Conservation (phyloP, 2,329 filamentous ascomycete genomes). For the Penicillium sp. region DNA sequence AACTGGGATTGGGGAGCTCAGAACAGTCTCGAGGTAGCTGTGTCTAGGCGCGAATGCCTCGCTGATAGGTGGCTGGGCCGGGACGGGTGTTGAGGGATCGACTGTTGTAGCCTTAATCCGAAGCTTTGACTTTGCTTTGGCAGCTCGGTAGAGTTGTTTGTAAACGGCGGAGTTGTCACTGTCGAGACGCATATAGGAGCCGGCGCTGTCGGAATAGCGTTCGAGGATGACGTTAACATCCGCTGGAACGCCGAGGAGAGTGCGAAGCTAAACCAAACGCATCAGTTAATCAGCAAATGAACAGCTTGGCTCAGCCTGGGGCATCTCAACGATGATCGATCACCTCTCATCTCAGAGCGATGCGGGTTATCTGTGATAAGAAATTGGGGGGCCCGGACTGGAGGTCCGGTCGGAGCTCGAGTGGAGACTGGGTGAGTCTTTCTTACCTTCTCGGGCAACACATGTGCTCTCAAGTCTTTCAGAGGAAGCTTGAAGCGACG, state of each 20-base stretch:
- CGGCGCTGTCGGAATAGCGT: constrained; percentile 93
- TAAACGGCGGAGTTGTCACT: constrained; percentile 79
- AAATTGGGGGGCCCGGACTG: constrained; percentile 21
- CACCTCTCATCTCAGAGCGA: constrained; percentile 10
- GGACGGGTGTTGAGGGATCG: constrained; percentile 25
- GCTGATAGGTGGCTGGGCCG: constrained; percentile 20
- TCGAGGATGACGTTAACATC: constrained; percentile 73
- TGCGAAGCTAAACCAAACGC: constrained; percentile 64
- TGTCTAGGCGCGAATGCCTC: constrained; percentile 29
- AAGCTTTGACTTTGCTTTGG: constrained; percentile 97
- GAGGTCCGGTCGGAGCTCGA: constrained; percentile 36
- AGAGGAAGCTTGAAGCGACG: constrained; percentile 89
- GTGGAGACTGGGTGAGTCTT: constrained; percentile 53
- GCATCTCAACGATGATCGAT: constrained; percentile 4
- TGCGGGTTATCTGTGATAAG: constrained; percentile 19
- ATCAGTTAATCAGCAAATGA: constrained; percentile 18
- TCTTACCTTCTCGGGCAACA: constrained; percentile 80
- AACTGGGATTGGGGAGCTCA: constrained; percentile 35
- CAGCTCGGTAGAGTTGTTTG: constrained; percentile 94
- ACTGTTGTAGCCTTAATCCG: constrained; percentile 74
- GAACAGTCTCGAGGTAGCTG: constrained; percentile 49
- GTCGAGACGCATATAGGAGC: constrained; percentile 78
- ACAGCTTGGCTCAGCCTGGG: background rate
- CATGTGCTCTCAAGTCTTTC: constrained; percentile 74
- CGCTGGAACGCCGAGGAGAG: constrained; percentile 66